Base-by-base conservation (phyloP, 345 rosid genomes). In the Arabis alpina region DNA sequence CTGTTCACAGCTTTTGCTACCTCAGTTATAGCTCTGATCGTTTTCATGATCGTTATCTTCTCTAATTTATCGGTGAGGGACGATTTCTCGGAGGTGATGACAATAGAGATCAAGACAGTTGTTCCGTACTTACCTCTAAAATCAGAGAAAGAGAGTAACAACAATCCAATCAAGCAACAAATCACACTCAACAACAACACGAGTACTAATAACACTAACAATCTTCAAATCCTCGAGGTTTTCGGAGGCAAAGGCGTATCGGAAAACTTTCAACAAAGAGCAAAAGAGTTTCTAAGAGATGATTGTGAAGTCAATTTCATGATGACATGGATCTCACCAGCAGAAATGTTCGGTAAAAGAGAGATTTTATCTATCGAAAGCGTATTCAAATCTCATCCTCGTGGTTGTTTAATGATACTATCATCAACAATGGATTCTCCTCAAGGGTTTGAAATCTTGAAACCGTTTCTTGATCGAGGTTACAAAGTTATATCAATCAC, bases 251-350 rank as follows among this genome's bases (percentile, higher is more conserved):
- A 56, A 39, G 54, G 5, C 30, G 39, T 63, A 48, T 55, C 75
- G 5, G 64, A 62, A n/a, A 76, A 69, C 63, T 76, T 76, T 66
- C 68, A 65, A 27, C 57, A 64, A 24, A 64, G 76, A 37, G 79
- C 78, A 75, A 48, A 62, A 45, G 76, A 80, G 64, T 86, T 88
- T 66, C 41, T 85, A 10, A 48, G 64, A 76, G 52, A 78, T n/a
- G 64, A 75, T 8, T 88, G 93, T 34, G 62, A 69, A 1, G 76
- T 78, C 54, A 73, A 51, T 30, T 84, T 86, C 77, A 87, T 83
- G 79, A 86, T 87, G 97, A 80, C 85, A 14, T 91, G 91, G 93
- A 80, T 91, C 55, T 87, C 97, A 1, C 83, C 87, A 5, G 80
- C 75, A 1, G 52, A 57, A 0, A 49, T 74, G 6, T 86, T 87